Conservation (phyloP, 148 eudicot species). For the Bassia scoparia region DNA sequence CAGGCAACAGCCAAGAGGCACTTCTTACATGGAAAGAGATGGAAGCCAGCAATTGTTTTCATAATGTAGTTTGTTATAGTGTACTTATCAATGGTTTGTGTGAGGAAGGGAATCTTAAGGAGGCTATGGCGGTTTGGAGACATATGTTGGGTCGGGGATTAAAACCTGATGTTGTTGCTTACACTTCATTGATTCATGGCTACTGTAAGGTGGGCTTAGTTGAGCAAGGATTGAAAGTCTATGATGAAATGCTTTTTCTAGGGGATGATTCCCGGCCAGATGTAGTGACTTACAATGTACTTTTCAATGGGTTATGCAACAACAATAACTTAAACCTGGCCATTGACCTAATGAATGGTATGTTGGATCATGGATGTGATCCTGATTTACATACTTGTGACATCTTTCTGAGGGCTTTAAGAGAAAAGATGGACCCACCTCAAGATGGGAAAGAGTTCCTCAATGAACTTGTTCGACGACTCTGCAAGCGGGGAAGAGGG, state of each 20-base stretch:
- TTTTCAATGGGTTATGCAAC: slow-evolving; percentile 65
- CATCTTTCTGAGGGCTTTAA: slow-evolving; percentile 58
- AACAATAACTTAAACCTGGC: slow-evolving; percentile 47
- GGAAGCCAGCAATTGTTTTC: slow-evolving; percentile 32
- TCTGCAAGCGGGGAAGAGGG: slow-evolving; percentile 49
- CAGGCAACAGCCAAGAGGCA: slow-evolving; percentile 59
- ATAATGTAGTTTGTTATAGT: slow-evolving; percentile 63
- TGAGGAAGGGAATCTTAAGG: slow-evolving; percentile 56
- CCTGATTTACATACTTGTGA: slow-evolving; percentile 71
- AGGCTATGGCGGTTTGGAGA: slow-evolving; percentile 71
- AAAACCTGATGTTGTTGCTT: slow-evolving; percentile 64
- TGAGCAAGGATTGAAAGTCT: slow-evolving; percentile 59
- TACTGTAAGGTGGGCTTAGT: slow-evolving; percentile 66
- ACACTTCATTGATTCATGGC: slow-evolving; percentile 85
- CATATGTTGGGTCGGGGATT: slow-evolving; percentile 62
- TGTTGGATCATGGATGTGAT: slow-evolving; percentile 77
- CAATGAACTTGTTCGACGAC: slow-evolving; percentile 56
- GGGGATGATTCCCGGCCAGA: slow-evolving; percentile 58
- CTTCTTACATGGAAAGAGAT: slow-evolving; percentile 69
- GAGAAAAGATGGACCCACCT: slow-evolving; percentile 53
- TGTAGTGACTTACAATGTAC: slow-evolving; percentile 72
- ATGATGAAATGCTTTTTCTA: slow-evolving; percentile 65
- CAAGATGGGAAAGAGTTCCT: slow-evolving; percentile 64
- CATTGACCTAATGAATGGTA: slow-evolving; percentile 63
- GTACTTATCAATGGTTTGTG: slow-evolving; percentile 73